phyloP scores from a whole-genome alignment of 305 asterid genomes.

The Lippia alba region DNA sequence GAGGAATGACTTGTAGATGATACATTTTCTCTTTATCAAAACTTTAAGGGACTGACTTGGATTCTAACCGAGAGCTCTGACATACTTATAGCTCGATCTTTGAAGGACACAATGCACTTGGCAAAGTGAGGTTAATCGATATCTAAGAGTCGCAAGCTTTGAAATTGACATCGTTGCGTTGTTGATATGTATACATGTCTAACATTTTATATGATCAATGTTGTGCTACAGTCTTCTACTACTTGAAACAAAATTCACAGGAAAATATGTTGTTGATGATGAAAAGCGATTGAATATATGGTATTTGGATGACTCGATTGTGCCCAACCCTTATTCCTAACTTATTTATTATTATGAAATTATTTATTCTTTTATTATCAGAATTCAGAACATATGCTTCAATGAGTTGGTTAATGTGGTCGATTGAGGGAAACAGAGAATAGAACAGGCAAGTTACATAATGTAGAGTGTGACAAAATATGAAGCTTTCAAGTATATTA shows the following conservation, averaged over 20 bases:
- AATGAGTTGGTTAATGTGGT: too few species aligned
- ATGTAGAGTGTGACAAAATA: too few species aligned
- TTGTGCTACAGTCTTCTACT: slow-evolving; percentile 11
- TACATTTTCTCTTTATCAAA: slow-evolving; percentile 29
- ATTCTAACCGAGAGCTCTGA: slow-evolving; percentile 32
- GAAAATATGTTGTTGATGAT: slow-evolving; percentile 27
- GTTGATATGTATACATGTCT: slow-evolving; percentile 11
- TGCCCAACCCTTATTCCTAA: neutral
- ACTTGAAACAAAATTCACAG: neutral
- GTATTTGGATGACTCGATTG: neutral
- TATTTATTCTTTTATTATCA: too few species aligned
- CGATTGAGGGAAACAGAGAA: too few species aligned
- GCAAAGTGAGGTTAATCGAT: slow-evolving; percentile 24
- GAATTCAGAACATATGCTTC: too few species aligned
- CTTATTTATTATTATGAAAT: too few species aligned
- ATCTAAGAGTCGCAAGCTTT: slow-evolving; percentile 24
- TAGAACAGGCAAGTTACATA: too few species aligned
- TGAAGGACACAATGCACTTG: slow-evolving; percentile 31
- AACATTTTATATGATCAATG: slow-evolving; percentile 21
- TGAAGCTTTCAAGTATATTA: too few species aligned
- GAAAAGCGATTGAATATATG: slow-evolving; percentile 23
- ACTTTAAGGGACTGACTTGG: slow-evolving; percentile 39
- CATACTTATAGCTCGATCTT: slow-evolving; percentile 32
- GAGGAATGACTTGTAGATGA: slow-evolving; percentile 38
- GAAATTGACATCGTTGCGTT: slow-evolving; percentile 16